phyloP scores from a whole-genome alignment of 2,329 filamentous ascomycete species.

The Penicillium sp. region DNA sequence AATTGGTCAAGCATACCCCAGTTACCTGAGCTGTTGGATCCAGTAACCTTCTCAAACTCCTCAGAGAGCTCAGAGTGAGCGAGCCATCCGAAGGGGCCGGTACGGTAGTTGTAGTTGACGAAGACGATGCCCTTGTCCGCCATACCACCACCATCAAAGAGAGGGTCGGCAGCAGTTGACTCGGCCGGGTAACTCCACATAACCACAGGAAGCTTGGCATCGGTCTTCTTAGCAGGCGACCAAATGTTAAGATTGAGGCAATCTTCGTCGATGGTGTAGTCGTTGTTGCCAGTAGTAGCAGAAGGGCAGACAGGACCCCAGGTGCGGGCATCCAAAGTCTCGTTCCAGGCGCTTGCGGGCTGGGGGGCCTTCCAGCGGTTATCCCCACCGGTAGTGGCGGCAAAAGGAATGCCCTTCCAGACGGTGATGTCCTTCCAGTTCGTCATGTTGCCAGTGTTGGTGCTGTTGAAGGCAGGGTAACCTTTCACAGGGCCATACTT shows the following conservation, averaged over 20 bases:
- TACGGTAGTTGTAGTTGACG: background rate
- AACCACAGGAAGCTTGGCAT: background rate
- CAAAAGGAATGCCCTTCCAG: background rate
- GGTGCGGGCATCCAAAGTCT: background rate
- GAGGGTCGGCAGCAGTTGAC: background rate
- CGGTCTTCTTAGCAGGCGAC: background rate
- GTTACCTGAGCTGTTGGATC: background rate
- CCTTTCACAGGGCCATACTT: background rate
- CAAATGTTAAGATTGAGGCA: background rate
- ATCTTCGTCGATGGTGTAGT: background rate
- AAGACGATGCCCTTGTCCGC: background rate
- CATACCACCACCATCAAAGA: background rate
- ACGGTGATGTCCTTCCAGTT: background rate
- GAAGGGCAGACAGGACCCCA: background rate
- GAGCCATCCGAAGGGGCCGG: background rate
- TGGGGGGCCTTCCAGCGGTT: background rate
- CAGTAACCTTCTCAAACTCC: background rate
- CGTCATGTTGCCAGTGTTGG: background rate
- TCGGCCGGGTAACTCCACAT: background rate
- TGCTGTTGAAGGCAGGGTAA: background rate
- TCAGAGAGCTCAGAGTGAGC: background rate
- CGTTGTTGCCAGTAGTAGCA: background rate
- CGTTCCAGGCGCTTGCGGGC: background rate
- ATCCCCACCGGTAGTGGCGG: background rate
- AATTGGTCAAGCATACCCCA: background rate